A percentile compares a stretch with the other conserved stretches of the same genome.
phyloP scores from a whole-genome alignment of 2,329 filamentous ascomycete genomes.

The Hirsutella thompsonii region DNA sequence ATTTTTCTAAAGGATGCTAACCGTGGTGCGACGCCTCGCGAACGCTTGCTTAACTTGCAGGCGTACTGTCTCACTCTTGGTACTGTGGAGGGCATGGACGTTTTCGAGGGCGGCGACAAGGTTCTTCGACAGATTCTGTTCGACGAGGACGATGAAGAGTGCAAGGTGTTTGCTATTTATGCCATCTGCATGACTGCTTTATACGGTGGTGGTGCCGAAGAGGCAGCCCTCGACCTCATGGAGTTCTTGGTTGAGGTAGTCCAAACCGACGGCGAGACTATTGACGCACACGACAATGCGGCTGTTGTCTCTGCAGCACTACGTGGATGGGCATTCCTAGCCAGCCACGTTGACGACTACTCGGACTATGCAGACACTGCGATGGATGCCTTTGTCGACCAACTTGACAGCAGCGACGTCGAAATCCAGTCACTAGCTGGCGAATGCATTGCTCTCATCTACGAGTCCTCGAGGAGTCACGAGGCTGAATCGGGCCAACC shows the following conservation, averaged over 20 bases:
- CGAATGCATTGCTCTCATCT: slow-evolving; percentile 70
- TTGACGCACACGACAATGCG: slow-evolving; percentile 59
- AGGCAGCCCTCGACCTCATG: slow-evolving; percentile 59
- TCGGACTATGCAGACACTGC: slow-evolving; percentile 58
- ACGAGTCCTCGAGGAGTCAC: slow-evolving; percentile 50
- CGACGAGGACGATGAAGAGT: slow-evolving; percentile 50
- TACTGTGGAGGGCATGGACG: slow-evolving; percentile 44
- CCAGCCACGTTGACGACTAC: slow-evolving; percentile 64
- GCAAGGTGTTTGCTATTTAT: slow-evolving; percentile 58
- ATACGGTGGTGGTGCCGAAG: slow-evolving; percentile 60
- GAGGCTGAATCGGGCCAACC: slow-evolving; percentile 35
- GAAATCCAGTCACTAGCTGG: slow-evolving; percentile 67
- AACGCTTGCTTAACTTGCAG: slow-evolving; percentile 58
- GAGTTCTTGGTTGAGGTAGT: slow-evolving; percentile 66
- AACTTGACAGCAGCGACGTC: slow-evolving; percentile 63
- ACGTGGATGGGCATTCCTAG: slow-evolving; percentile 68
- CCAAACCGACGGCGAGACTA: slow-evolving; percentile 61
- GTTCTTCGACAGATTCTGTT: slow-evolving; percentile 21
- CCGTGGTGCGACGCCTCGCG: slow-evolving; percentile 52
- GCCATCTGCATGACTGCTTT: slow-evolving; percentile 59
- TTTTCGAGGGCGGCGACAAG: slow-evolving; percentile 16
- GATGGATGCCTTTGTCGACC: slow-evolving; percentile 72
- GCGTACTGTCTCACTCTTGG: slow-evolving; percentile 59
- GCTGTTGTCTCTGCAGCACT: slow-evolving; percentile 62
- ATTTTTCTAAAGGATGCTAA: slow-evolving; percentile 61